phyloP scores from a whole-genome alignment of 805 yeast species.

The Candida ascalaphidarum region DNA sequence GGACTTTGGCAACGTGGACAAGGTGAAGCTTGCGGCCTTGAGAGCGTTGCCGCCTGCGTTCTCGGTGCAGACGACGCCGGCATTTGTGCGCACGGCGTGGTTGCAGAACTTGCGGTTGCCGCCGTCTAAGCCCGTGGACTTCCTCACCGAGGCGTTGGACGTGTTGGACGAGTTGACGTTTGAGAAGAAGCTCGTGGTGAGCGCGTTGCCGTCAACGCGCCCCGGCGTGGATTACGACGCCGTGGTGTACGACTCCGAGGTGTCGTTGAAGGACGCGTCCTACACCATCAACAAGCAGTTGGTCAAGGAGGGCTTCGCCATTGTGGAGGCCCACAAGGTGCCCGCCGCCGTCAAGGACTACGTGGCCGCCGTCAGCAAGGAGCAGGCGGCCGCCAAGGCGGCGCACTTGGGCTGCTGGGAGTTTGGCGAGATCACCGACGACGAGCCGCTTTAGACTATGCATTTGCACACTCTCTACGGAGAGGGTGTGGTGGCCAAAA shows the following conservation, averaged over 20 bases:
- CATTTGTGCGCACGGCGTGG: constrained; percentile 48
- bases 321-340: constrained; percentile 32
- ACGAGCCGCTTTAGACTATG: too few relatives aligned
- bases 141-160: constrained; percentile 44
- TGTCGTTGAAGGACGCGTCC: constrained; percentile 42
- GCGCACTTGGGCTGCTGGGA: constrained; percentile 63
- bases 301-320: constrained; percentile 51
- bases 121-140: constrained; percentile 47
- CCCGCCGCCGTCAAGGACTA: constrained; percentile 26
- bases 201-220: constrained; percentile 35
- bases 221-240: constrained; percentile 40
- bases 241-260: constrained; percentile 48
- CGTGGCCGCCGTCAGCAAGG: constrained; percentile 23
- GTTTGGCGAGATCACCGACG: constrained; percentile 64
- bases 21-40: constrained; percentile 35
- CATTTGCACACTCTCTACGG: too few relatives aligned
- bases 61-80: constrained; percentile 27
- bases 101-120: constrained; percentile 51
- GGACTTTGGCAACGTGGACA: constrained; percentile 52
- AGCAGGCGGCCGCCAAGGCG: constrained; percentile 42
- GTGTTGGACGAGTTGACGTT: constrained; percentile 44
- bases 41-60: constrained; percentile 47
- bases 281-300: constrained; percentile 55
- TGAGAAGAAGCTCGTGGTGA: constrained; percentile 47
- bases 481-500: too few relatives aligned